Evolutionary conservation across 2,329 filamentous ascomycete genomes (phyloP).

Genomic region (Venturia oleaginea): DNA sequence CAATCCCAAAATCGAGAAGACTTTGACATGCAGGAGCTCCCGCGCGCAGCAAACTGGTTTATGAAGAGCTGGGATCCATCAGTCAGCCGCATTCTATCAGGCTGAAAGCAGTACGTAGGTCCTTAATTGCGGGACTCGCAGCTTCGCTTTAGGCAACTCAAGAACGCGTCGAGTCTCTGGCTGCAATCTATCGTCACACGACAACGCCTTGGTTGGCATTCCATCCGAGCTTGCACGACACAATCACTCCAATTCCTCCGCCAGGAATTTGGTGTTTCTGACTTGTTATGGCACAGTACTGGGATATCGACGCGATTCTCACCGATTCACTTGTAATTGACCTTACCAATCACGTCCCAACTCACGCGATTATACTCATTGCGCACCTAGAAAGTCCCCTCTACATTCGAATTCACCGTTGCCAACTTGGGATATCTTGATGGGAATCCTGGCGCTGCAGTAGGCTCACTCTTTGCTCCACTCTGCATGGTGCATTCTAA

Average conservation of each 20-base stretch:
- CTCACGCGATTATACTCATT: constrained; percentile 12
- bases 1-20: not conserved
- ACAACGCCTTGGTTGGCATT: not conserved
- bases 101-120: constrained; percentile 2
- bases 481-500: not conserved
- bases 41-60: not conserved
- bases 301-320: constrained; percentile 74
- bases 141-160: not conserved
- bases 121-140: not conserved
- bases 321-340: constrained; percentile 65
- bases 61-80: not conserved
- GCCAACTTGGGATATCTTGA: constrained; percentile 83
- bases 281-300: constrained; percentile 53
- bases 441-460: constrained; percentile 60
- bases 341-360: not conserved
- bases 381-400: constrained; percentile 73
- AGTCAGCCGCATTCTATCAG: not conserved
- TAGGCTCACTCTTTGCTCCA: constrained; percentile 25
- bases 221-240: not conserved
- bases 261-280: not conserved
- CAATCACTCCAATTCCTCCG: not conserved
- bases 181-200: not conserved
- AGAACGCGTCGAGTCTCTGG: not conserved
- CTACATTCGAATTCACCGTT: constrained; percentile 85
- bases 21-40: not conserved